These are phyloP conservation scores for Lentinula guzmanii DNA, from an alignment of 768 basidiomycete genomes.

Conservation along the genomic window DNA sequence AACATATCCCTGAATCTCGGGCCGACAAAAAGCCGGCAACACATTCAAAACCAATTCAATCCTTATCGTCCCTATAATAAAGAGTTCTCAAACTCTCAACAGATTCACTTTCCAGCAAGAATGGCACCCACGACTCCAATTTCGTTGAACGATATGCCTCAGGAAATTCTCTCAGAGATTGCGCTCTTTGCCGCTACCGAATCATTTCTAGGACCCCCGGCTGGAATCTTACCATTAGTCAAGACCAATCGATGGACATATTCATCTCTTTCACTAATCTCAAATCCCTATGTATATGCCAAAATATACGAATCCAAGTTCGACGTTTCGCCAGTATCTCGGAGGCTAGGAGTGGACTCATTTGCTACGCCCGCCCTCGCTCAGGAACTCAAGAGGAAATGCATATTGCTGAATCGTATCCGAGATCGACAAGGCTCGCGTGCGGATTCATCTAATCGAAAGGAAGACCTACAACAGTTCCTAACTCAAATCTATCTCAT, in stretches of 20 bases:
- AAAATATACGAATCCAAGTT: slow-evolving; percentile 65
- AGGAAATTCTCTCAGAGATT: slow-evolving; percentile 76
- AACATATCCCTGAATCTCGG: neutral
- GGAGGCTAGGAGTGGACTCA: slow-evolving; percentile 40
- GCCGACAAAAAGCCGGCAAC: neutral
- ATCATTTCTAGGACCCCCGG: slow-evolving; percentile 53
- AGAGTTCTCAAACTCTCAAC: neutral
- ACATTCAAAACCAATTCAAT: neutral
- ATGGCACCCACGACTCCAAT: slow-evolving; percentile 10
- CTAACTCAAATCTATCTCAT: slow-evolving; percentile 70
- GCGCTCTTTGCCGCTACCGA: slow-evolving; percentile 58
- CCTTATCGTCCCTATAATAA: neutral
- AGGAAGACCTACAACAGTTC: slow-evolving; percentile 30
- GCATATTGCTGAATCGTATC: slow-evolving; percentile 49
- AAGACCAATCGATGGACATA: slow-evolving; percentile 41
- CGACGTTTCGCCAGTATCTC: slow-evolving; percentile 45
- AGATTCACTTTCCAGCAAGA: neutral
- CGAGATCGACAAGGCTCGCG: slow-evolving; percentile 36
- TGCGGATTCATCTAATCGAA: slow-evolving; percentile 17
- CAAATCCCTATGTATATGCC: slow-evolving; percentile 69
- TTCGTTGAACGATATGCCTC: slow-evolving; percentile 51
- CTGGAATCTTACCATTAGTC: slow-evolving; percentile 51
- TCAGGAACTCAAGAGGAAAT: slow-evolving; percentile 62
- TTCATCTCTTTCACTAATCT: slow-evolving; percentile 39
- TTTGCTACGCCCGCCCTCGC: slow-evolving; percentile 42